Base-by-base conservation (phyloP, 306 rosid genomes). In the Vigna nakashimae region DNA sequence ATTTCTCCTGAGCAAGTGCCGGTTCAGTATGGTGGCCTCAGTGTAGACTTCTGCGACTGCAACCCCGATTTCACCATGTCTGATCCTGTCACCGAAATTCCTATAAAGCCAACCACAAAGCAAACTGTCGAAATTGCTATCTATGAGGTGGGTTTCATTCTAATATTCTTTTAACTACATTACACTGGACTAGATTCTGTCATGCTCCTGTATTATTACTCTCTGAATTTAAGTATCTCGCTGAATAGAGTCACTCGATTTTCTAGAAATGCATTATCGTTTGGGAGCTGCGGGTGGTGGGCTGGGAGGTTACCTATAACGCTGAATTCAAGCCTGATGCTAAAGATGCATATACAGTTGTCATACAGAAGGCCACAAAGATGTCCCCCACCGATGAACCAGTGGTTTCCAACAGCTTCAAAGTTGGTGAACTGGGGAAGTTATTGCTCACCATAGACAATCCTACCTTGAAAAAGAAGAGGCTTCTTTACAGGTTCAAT, bases 201-300 rank as follows among this genome's bases (percentile, higher is more conserved):
- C 64, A 32, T 67, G 74, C 52, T 59, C 24, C 8, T 34, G 40
- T 34, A 7, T 34, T 34, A 34, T 34, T 34, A 34, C 40, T 51
- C 22, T 75, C 22, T 65, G 77, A 48, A 77, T 57, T 55, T 2
- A 45, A 12, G 16, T 45, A 3, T 45, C 50, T 55, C 6, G 7
- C 10, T 20, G 40, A 79, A 57, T 36, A 58, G 71, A 24, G 9
- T 28, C 69, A 22, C 4, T 16, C 82, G 48, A 77, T 70, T 75
- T 75, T 88, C 80, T 90, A 95, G 98, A 91, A 88, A 80, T 95
- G 98, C 84, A 77, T 85, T 62, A 86, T 92, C 78, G 89, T 87
- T 64, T 95, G 98, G 98, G 98, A 95, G 92, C 92, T 95, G 62
- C 90, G 98, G 2, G 98, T 95, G 4, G 97, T 92, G 51, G 98